phyloP scores from a whole-genome alignment of 108 stramenopile genomes.

The Hondaea fermentalgiana region DNA sequence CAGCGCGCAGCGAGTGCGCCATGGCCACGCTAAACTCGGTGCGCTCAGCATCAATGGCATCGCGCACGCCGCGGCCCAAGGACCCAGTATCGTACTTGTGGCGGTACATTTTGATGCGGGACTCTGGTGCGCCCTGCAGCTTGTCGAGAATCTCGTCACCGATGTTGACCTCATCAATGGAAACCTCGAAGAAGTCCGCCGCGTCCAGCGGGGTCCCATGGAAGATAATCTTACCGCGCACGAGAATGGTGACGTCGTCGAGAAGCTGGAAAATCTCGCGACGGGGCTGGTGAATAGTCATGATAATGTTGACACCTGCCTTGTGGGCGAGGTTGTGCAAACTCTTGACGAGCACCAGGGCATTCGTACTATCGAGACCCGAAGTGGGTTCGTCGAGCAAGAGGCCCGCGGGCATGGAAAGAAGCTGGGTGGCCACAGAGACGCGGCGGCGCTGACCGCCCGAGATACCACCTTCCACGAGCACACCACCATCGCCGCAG shows the following conservation, averaged over 20 bases:
- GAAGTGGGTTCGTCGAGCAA: conserved; percentile 48
- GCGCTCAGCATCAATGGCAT: not conserved
- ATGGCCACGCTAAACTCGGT: not conserved
- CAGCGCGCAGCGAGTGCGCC: not conserved
- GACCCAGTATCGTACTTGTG: not conserved
- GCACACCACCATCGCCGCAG: not conserved
- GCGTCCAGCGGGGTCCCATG: not conserved
- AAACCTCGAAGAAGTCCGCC: not conserved
- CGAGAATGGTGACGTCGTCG: conserved; percentile 59
- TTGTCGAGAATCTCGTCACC: not conserved
- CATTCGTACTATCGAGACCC: conserved; percentile 53
- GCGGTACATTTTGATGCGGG: not conserved
- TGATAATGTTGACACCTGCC: conserved; percentile 59
- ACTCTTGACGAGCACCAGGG: conserved; percentile 54
- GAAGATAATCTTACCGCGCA: not conserved
- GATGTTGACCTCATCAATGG: not conserved
- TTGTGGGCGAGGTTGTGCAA: conserved; percentile 53
- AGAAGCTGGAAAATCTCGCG: conserved; percentile 69
- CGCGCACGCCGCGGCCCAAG: not conserved
- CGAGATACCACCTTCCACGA: conserved; percentile 22
- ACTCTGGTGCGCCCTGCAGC: not conserved
- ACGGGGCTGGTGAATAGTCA: conserved; percentile 80
- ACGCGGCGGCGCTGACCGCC: conserved; percentile 52
- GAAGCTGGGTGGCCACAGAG: conserved; percentile 36
- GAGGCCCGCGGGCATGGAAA: conserved; percentile 41